Evolutionary conservation across 2,329 filamentous ascomycete genomes (phyloP).

Genomic region (Ascochyta clinopodiicola): DNA sequence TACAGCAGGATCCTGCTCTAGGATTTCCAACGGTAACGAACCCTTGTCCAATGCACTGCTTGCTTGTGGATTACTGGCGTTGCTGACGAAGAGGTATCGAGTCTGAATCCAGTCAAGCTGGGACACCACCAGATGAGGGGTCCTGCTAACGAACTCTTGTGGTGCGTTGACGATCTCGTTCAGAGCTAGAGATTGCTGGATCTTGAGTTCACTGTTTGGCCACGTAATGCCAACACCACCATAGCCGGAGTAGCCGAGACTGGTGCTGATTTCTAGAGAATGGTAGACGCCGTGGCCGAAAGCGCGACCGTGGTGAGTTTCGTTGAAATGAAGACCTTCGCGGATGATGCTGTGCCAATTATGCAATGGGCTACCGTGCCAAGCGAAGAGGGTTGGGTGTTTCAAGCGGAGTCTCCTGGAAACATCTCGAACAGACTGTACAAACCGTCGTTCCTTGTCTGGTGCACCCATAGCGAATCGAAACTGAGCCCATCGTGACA

Average conservation of each 20-base stretch:
- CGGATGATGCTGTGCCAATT: conserved; percentile 95
- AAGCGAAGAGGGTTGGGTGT: conserved; percentile 79
- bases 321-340: conserved; percentile 76
- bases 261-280: conserved; percentile 65
- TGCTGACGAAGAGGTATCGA: conserved; percentile 75
- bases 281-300: conserved; percentile 86
- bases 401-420: conserved; percentile 48
- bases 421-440: conserved; percentile 63
- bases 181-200: conserved; percentile 69
- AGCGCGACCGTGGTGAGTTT: conserved; percentile 68
- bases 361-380: conserved; percentile 76
- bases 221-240: conserved; percentile 53
- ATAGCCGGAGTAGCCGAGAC: conserved; percentile 57
- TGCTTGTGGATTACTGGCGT: conserved; percentile 1
- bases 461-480: conserved; percentile 86
- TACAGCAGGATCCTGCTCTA: conserved; percentile 52
- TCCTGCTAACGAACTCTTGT: conserved; percentile 60
- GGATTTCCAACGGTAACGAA: conserved; percentile 31
- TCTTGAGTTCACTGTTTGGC: conserved; percentile 70
- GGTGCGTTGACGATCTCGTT: conserved; percentile 86
- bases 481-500: conserved; percentile 78
- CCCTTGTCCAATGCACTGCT: conserved; percentile 10
- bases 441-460: conserved; percentile 83
- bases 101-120: conserved; percentile 89
- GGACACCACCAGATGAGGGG: conserved; percentile 73